phyloP scores from a whole-genome alignment of 179 eudicot genomes.

The Carnegiea gigantea region DNA sequence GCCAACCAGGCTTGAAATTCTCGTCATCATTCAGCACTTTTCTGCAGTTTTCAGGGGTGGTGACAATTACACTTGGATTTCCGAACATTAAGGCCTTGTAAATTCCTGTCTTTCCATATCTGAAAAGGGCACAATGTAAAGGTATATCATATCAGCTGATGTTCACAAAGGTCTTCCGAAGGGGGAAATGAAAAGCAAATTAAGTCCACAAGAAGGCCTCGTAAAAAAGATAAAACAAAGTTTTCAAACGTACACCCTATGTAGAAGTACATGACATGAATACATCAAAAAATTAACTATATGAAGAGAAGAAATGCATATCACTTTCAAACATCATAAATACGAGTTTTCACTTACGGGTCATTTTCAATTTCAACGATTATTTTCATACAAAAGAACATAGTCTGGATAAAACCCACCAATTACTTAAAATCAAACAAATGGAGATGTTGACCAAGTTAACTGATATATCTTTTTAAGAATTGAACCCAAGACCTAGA shows the following conservation, averaged over 20 bases:
- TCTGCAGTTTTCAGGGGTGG: conserved; percentile 41
- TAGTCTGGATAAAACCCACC: not conserved
- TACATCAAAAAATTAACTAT: not conserved
- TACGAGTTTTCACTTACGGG: not conserved
- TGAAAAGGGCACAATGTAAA: conserved; percentile 22
- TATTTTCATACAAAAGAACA: not conserved
- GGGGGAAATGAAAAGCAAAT: not conserved
- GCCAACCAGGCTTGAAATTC: conserved; percentile 45
- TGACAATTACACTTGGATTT: conserved; percentile 56
- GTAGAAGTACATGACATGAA: no score
- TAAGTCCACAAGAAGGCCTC: not conserved
- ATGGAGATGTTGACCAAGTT: not conserved
- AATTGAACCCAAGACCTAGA: not conserved
- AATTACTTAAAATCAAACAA: not conserved
- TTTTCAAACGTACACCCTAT: no score
- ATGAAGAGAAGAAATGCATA: not conserved
- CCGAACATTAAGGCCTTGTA: conserved; percentile 79
- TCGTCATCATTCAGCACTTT: conserved; percentile 44
- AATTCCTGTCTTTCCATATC: conserved; percentile 58
- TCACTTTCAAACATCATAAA: not conserved
- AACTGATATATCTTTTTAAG: not conserved
- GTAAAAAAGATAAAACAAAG: no score
- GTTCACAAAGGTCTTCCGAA: not conserved
- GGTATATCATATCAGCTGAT: not conserved
- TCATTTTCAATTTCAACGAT: not conserved